These are phyloP conservation scores for Mollisia scopiformis DNA, from an alignment of 2,329 filamentous ascomycete species.

Conservation along the genomic window DNA sequence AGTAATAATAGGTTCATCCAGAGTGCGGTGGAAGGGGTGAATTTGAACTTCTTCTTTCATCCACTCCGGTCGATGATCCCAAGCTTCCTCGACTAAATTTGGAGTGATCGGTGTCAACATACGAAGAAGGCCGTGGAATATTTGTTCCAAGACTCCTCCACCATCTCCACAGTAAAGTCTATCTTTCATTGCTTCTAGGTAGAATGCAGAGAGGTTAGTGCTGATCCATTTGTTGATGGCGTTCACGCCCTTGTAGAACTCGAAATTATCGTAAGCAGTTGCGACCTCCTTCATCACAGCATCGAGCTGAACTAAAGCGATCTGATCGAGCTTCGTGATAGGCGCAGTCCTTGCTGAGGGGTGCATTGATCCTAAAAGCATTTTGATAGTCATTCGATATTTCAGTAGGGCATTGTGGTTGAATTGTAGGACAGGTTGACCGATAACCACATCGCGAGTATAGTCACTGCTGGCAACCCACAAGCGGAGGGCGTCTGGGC, in stretches of 20 bases:
- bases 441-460: slow-evolving; percentile 83
- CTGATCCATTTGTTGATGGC: slow-evolving; percentile 81
- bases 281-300: slow-evolving; percentile 68
- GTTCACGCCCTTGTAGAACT: slow-evolving; percentile 80
- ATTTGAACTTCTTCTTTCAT: slow-evolving; percentile 51
- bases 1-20: slow-evolving; percentile 23
- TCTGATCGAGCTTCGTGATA: slow-evolving; percentile 67
- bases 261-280: slow-evolving; percentile 68
- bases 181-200: slow-evolving; percentile 92
- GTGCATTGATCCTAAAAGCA: slow-evolving; percentile 78
- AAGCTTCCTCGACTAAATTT: slow-evolving; percentile 84
- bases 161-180: slow-evolving; percentile 82
- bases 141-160: slow-evolving; percentile 63
- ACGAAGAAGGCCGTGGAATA: slow-evolving; percentile 73
- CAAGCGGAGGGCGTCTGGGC: slow-evolving; percentile 83
- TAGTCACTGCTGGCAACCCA: slow-evolving; percentile 95
- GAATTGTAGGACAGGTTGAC: slow-evolving; percentile 74
- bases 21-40: slow-evolving; percentile 46
- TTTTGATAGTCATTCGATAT: slow-evolving; percentile 87
- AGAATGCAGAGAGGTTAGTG: slow-evolving; percentile 86
- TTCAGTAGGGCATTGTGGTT: slow-evolving; percentile 81
- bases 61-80: slow-evolving; percentile 72
- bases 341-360: slow-evolving; percentile 45
- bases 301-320: slow-evolving; percentile 76
- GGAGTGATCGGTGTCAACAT: slow-evolving; percentile 85